phyloP scores from a whole-genome alignment of 2,329 filamentous ascomycete genomes.

The Herpotrichia juniperi region DNA sequence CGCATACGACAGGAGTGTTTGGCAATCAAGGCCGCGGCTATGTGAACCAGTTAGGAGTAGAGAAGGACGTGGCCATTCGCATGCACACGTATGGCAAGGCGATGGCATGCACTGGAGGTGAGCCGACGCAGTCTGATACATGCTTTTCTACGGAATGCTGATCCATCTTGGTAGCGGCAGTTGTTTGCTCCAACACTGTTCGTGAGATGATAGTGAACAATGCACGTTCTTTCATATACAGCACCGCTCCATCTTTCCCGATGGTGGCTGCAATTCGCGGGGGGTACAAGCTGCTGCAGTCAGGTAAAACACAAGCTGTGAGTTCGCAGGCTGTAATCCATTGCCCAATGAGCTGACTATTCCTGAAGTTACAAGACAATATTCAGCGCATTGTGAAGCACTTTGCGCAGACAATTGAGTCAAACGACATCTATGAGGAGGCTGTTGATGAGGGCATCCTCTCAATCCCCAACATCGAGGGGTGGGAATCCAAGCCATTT shows the following conservation, averaged over 20 bases:
- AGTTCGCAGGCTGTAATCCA: too few species aligned
- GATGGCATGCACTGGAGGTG: constrained; percentile 19
- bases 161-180: neutral
- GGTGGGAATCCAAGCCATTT: constrained; percentile 5
- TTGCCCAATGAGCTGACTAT: too few species aligned
- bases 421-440: neutral
- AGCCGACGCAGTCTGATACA: neutral
- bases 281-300: constrained; percentile 1
- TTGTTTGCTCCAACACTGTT: constrained; percentile 7
- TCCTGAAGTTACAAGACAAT: neutral
- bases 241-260: constrained; percentile 3
- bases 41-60: constrained; percentile 22
- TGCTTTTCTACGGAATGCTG: neutral
- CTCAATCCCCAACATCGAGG: constrained; percentile 2
- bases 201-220: neutral
- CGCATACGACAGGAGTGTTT: constrained; percentile 66
- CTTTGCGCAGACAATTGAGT: too few species aligned
- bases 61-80: constrained; percentile 26
- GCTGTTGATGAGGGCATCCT: constrained; percentile 2
- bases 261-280: constrained; percentile 4
- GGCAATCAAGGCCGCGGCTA: constrained; percentile 59
- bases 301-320: neutral
- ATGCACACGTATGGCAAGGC: constrained; percentile 31
- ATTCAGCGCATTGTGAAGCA: neutral
- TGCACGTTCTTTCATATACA: neutral